phyloP scores from a whole-genome alignment of 768 basidiomycete genomes.

The Leccinum boreale region DNA sequence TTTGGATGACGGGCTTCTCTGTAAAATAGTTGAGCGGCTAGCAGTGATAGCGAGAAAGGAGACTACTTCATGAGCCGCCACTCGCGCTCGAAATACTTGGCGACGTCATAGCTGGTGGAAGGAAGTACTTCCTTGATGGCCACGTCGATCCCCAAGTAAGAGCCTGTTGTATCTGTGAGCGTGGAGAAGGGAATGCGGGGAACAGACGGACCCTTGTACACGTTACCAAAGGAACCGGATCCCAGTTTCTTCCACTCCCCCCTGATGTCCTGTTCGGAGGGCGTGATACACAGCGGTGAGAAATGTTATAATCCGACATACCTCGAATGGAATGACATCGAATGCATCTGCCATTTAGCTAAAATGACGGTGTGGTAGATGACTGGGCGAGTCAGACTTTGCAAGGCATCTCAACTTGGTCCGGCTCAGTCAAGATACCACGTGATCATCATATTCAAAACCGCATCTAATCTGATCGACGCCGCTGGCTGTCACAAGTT shows the following conservation, averaged over 20 bases:
- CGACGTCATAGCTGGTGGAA: constrained; percentile 87
- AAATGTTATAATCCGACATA: constrained; percentile 29
- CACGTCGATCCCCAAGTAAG: constrained; percentile 92
- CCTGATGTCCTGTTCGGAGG: constrained; percentile 65
- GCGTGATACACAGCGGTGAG: background rate
- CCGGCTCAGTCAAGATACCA: constrained; percentile 17
- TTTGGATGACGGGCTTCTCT: constrained; percentile 88
- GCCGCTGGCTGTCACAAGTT: background rate
- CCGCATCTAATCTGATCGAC: constrained; percentile 16
- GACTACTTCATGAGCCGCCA: constrained; percentile 90
- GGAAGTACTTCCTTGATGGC: constrained; percentile 96
- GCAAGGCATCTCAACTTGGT: constrained; percentile 9
- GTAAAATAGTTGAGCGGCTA: constrained; percentile 3
- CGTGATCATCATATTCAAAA: constrained; percentile 17
- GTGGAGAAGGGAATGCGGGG: background rate
- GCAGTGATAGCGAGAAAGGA: background rate
- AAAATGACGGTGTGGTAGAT: background rate
- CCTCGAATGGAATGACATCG: constrained; percentile 86
- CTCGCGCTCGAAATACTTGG: constrained; percentile 98
- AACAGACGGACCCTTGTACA: constrained; percentile 63
- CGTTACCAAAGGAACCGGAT: constrained; percentile 90
- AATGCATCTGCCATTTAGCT: constrained; percentile 61
- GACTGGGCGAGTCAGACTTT: background rate
- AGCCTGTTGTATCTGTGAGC: constrained; percentile 44
- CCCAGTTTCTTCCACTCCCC: constrained; percentile 88